Base-by-base conservation (phyloP, 108 stramenopile species). In the Stephanodiscus triporus region DNA sequence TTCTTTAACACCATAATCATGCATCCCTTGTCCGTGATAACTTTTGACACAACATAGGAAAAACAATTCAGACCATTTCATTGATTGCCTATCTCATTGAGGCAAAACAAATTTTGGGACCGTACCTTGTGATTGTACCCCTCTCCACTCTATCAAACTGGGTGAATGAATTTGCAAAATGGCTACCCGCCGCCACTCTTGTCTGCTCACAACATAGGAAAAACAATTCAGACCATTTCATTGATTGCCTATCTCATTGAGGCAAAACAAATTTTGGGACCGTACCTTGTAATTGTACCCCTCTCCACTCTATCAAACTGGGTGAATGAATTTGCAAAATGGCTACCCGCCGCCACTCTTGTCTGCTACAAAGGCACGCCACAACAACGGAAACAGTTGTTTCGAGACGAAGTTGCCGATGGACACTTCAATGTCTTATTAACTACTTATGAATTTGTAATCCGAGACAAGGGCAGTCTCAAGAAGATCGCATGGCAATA, bases 11-110 rank as follows among this genome's bases (percentile, higher is more conserved):
- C 34, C 19, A 54, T 55, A n/a, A 4, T 24, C 67, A 67, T 73
- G 38, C 9, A 58, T n/a, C 26, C 68, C 11, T 43, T 47, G 42
- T 26, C 6, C 19, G 8, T 34, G 9, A 14, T 34, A 4, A 27
- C 34, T 38, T 38, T 9, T 16, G 47, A 4, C 62, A 5, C 62
- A 26, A 60, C 64, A 19, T 42, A 76, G 98, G 97, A 40, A 95
- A 95, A 75, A 97, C 98, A 0, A 86, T 99, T 53, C 98, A 98
- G 82, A 96, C 97, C 4, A 97, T 98, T 69, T 82, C 96, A 9
- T 77, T 97, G 29, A 83, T 98, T 47, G 94, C 95, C 3, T 94
- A 93, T 59, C 70, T 92, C 48, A 95, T 97, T 85, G 92, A 91
- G 68, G 73, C 82, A 73, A 93, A 91, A 66, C 64, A 86, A 48